Conservation (phyloP, 2,329 filamentous ascomycete genomes). For the Talaromyces amestolkiae region DNA sequence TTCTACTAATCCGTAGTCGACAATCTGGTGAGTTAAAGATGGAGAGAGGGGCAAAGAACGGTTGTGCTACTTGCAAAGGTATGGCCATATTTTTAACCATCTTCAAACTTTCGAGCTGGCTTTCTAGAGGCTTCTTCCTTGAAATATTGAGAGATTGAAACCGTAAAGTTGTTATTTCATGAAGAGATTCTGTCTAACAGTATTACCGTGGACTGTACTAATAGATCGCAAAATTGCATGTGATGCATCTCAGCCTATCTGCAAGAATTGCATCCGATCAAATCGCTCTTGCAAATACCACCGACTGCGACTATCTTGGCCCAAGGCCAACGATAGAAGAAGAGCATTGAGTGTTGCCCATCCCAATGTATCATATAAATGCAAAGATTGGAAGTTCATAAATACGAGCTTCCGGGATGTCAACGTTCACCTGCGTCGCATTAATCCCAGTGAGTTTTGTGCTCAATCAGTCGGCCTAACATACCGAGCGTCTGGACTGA, state of each 20-base stretch:
- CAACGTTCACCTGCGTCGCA: not conserved
- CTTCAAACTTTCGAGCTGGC: not conserved
- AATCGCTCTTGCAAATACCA: slow-evolving; percentile 7
- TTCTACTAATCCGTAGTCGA: not conserved
- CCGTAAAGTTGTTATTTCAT: not conserved
- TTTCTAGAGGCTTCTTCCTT: not conserved
- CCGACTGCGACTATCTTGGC: slow-evolving; percentile 7
- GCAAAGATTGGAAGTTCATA: slow-evolving; percentile 4
- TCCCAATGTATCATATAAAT: not conserved
- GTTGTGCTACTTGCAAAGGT: slow-evolving; percentile 2
- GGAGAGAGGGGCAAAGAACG: not conserved
- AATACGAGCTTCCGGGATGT: not conserved
- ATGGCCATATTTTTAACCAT: not conserved
- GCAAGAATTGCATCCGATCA: slow-evolving; percentile 9
- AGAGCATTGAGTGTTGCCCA: not conserved
- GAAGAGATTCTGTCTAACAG: not conserved
- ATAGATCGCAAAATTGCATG: slow-evolving; percentile 15
- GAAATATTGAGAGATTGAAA: not conserved
- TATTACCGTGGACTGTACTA: not conserved
- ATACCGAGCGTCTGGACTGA: too few species aligned
- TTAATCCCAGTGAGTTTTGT: not conserved
- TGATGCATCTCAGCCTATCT: slow-evolving; percentile 2
- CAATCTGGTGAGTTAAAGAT: not conserved
- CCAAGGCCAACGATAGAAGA: slow-evolving; percentile 4
- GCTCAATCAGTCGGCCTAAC: too few species aligned